Base-by-base conservation (phyloP, 345 rosid species). In the Populus davidiana region DNA sequence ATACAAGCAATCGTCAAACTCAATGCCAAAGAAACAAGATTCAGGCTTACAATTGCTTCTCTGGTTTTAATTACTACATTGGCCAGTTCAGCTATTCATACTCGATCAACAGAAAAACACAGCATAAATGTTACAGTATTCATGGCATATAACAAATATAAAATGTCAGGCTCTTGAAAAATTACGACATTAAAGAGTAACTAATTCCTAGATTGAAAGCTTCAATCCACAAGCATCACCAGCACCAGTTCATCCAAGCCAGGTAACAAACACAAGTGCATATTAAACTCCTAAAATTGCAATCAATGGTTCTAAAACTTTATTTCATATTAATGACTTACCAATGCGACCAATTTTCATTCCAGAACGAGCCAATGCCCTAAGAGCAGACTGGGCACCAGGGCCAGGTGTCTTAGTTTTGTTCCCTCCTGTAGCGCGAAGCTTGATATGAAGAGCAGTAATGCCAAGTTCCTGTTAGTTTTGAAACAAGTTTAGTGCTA, bases 291-390 rank as follows among this genome's bases (percentile, higher is more conserved):
- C 14, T 33, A 3, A 67, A 18, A 50, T 50, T 18, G 18, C n/a
- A 52, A 52, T 52, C 59, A 18, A 52, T 10, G 4, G 13, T 9
- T 56, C 25, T 9, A 69, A 25, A n/a, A 38, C 27, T 38, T 12
- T 4, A 69, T 23, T 11, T 43, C 16, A 2, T 14, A n/a, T 70
- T 6, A 25, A 52, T 47, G 2, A 17, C 69, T 76, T 83, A 90
- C 98, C 98, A 33, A 94, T 94, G 50, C 98, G 98, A 67, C 98
- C 97, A 63, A 94, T 94, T 79, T 86, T 92, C 97, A 92, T 92
- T 83, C 98, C 96, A 11, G 98, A 91, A 81, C 98, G 98, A 71
- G 98, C 97, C 83, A 93, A 95, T 4, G 98, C 97, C 85, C 98
- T 85, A 13, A 94, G 93, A 29, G 98, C 94, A 16, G 97, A 90